A percentile compares a stretch with the other conserved stretches of the same genome.
phyloP scores from a whole-genome alignment of 2,329 filamentous ascomycete species.

The Fusarium sterilihyphosum region DNA sequence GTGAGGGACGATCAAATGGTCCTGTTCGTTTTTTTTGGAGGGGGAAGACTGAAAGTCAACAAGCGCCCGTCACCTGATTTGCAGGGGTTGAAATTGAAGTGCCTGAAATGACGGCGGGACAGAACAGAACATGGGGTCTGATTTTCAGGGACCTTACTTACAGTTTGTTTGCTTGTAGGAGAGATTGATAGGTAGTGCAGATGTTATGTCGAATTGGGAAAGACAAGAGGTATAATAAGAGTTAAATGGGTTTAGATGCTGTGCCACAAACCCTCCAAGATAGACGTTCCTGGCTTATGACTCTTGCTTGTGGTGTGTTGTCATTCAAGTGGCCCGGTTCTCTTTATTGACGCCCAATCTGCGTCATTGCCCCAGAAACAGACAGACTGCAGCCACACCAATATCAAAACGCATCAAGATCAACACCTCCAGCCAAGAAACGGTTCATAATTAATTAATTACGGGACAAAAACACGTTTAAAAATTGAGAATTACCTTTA shows the following conservation, averaged over 20 bases:
- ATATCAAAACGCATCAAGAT: conserved; percentile 15
- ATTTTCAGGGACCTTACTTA: not conserved
- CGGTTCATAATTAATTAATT: not conserved
- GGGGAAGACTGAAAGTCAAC: conserved; percentile 40
- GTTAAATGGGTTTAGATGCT: conserved; percentile 2
- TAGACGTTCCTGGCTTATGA: conserved; percentile 2
- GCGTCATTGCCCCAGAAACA: conserved; percentile 45
- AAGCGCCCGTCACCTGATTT: conserved; percentile 43
- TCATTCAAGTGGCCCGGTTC: conserved; percentile 26
- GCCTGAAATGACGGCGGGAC: conserved; percentile 3
- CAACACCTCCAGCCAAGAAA: conserved; percentile 7
- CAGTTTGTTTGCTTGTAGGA: not conserved
- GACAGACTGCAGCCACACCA: conserved; percentile 32
- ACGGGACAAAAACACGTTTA: not conserved
- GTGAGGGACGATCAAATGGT: conserved; percentile 23
- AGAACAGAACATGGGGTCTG: conserved; percentile 17
- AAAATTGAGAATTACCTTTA: not conserved
- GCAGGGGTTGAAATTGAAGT: conserved; percentile 32
- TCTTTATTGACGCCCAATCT: conserved; percentile 45
- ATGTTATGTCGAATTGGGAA: conserved; percentile 12
- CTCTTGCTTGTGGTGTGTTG: conserved; percentile 31
- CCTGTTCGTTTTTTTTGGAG: conserved; percentile 34
- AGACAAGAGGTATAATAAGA: conserved; percentile 7
- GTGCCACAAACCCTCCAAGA: conserved; percentile 16
- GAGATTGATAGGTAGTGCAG: not conserved